Conservation (phyloP, 805 yeast species). For the Wickerhamiella siamensis region DNA sequence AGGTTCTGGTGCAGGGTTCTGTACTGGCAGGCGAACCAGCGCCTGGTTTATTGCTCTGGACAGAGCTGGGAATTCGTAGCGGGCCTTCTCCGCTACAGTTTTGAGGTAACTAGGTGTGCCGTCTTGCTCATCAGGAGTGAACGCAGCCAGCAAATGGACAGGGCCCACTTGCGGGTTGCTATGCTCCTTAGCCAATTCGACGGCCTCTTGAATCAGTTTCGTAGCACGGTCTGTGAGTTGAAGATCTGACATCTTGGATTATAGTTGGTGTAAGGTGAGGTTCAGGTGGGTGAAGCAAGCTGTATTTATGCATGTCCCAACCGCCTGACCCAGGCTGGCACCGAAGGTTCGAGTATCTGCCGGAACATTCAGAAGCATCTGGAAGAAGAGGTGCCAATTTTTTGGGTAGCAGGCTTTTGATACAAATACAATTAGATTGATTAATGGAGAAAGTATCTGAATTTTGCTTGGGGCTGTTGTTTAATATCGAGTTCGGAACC, state of each 20-base stretch:
- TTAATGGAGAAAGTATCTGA: no score
- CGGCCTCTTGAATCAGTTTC: slow-evolving; percentile 63
- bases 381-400: no score
- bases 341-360: not conserved
- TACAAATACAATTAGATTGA: no score
- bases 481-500: no score
- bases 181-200: slow-evolving; percentile 70
- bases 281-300: not conserved
- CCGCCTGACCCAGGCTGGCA: not conserved
- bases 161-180: slow-evolving; percentile 74
- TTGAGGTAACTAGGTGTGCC: slow-evolving; percentile 54
- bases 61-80: slow-evolving; percentile 73
- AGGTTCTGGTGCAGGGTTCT: slow-evolving; percentile 73
- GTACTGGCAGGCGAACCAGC: slow-evolving; percentile 74
- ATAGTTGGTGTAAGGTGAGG: not conserved
- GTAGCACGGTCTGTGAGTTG: slow-evolving; percentile 88
- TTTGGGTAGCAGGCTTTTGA: no score
- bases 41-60: slow-evolving; percentile 69
- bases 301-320: not conserved
- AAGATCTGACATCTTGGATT: slow-evolving; percentile 16
- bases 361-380: no score
- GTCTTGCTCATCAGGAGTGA: slow-evolving; percentile 50
- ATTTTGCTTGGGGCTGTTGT: no score
- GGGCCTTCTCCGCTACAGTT: slow-evolving; percentile 68
- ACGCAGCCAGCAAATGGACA: slow-evolving; percentile 82